Conservation (phyloP, 2,329 filamentous ascomycete genomes). For the Fusarium anthophilum region DNA sequence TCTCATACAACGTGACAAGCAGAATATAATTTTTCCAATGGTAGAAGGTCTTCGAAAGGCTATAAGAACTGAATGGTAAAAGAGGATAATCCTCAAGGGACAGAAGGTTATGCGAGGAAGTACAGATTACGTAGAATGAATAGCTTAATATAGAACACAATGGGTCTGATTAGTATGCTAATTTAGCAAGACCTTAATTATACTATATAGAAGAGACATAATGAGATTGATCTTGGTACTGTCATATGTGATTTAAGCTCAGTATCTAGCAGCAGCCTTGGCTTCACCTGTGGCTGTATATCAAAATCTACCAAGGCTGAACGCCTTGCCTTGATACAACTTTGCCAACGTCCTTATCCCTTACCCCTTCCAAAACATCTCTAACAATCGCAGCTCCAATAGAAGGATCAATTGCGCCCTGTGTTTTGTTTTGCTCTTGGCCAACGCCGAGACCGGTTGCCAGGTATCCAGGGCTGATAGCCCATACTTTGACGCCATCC, state of each 20-base stretch:
- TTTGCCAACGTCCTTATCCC: background rate
- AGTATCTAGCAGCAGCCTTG: background rate
- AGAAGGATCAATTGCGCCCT: background rate
- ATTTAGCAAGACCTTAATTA: too few relatives aligned
- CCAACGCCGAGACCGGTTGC: background rate
- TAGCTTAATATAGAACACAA: too few relatives aligned
- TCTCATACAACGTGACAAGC: rapidly evolving
- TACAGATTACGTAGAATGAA: too few relatives aligned
- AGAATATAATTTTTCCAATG: rapidly evolving
- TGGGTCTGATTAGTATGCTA: rapidly evolving
- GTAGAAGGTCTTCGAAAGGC: rapidly evolving
- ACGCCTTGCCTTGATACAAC: background rate
- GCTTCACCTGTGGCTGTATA: too few relatives aligned
- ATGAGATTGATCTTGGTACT: too few relatives aligned
- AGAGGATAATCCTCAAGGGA: too few relatives aligned
- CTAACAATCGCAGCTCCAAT: background rate
- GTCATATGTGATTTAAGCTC: background rate
- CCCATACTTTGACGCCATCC: background rate
- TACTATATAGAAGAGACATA: too few relatives aligned
- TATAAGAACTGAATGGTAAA: too few relatives aligned
- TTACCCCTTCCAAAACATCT: background rate
- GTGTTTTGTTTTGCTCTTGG: background rate
- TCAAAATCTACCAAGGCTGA: too few relatives aligned
- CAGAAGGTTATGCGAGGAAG: too few relatives aligned
- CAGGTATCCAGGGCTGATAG: background rate